Percentiles rank a stretch among this genome's conserved stretches.
These are phyloP conservation scores for Nitzschia inconspicua DNA, from an alignment of 108 stramenopile genomes.

Conservation along the genomic window DNA sequence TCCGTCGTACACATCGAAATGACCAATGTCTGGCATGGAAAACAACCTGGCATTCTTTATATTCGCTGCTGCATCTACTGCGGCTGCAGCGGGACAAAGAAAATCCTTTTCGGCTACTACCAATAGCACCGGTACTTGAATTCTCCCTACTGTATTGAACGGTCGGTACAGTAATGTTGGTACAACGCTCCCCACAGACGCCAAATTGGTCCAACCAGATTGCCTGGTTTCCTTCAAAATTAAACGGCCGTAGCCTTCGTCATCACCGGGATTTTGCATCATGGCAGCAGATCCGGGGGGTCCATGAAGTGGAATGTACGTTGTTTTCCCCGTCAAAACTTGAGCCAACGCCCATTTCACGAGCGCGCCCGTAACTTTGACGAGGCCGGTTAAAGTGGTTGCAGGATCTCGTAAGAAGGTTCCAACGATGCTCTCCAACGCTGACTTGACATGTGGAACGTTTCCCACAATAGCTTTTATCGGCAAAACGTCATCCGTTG, in stretches of 20 bases:
- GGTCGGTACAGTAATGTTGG: conserved; percentile 21
- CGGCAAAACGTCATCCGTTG: too few species aligned
- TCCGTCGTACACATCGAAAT: conserved; percentile 15
- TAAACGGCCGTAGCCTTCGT: conserved; percentile 15
- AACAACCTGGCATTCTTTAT: neutral
- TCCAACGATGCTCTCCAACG: conserved; percentile 8
- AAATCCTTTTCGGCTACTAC: conserved; percentile 21
- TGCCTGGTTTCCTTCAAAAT: neutral
- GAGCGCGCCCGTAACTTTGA: conserved; percentile 1
- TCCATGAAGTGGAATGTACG: conserved; percentile 25
- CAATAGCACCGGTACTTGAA: conserved; percentile 3
- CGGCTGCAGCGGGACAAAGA: conserved; percentile 18
- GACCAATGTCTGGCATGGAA: neutral
- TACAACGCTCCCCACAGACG: conserved; percentile 7
- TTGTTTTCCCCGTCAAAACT: neutral
- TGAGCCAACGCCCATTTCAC: neutral
- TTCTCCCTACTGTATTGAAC: neutral
- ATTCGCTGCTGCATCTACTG: neutral
- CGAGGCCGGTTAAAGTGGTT: neutral
- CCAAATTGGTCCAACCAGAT: conserved; percentile 23
- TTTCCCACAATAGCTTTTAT: conserved; percentile 20
- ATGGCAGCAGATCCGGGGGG: conserved; percentile 24
- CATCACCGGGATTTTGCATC: conserved; percentile 34
- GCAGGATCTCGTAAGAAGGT: conserved; percentile 2
- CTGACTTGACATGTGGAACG: conserved; percentile 19